Percentiles rank a stretch among this genome's conserved stretches.
Conservation (phyloP, 306 rosid species). For the Mimosa pudica region DNA sequence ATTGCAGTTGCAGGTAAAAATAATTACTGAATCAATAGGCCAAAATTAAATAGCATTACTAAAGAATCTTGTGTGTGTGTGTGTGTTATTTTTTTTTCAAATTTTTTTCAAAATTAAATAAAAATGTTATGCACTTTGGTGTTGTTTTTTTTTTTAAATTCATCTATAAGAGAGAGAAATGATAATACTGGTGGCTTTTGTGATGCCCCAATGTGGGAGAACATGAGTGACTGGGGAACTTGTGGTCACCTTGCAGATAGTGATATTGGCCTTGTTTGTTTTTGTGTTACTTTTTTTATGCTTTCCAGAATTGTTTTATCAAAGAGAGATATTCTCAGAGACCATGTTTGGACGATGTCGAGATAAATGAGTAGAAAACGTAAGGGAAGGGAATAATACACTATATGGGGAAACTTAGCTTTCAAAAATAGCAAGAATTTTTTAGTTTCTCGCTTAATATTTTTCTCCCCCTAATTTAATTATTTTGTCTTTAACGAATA, state of each 20-base stretch:
- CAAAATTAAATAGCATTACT: not conserved
- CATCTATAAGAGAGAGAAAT: not conserved
- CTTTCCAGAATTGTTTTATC: not conserved
- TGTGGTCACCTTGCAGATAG: not conserved
- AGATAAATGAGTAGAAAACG: no score
- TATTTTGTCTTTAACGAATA: no score
- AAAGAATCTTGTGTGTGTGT: no score
- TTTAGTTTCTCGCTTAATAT: no score
- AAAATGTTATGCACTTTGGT: not conserved
- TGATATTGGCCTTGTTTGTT: not conserved
- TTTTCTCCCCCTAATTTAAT: no score
- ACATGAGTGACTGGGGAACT: not conserved
- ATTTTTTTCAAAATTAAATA: not conserved
- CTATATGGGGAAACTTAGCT: no score
- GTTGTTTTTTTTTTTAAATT: not conserved
- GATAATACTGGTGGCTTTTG: not conserved
- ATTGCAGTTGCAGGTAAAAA: constrained; percentile 12
- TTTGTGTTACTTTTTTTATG: not conserved
- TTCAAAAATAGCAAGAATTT: no score
- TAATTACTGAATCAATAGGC: constrained; percentile 5
- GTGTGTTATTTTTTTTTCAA: not conserved
- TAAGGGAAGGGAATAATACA: no score
- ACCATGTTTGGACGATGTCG: no score
- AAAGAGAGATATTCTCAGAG: not conserved
- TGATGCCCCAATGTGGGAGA: not conserved